Evolutionary conservation across 306 rosid species (phyloP).

Genomic region (Glycine latifolia): DNA sequence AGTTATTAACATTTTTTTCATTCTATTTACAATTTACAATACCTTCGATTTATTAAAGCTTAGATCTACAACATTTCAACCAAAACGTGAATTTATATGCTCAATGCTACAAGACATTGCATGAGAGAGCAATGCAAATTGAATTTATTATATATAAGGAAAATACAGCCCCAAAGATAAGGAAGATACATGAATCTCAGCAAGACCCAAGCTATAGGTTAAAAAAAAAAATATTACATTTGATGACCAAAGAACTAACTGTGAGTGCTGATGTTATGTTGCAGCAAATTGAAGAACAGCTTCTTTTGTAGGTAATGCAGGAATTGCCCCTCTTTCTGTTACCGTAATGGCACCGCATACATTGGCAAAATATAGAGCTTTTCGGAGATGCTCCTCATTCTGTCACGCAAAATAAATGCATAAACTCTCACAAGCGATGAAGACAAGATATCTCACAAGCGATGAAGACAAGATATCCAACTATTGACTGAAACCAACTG

Average conservation of each 20-base stretch:
- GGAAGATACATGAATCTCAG: constrained; percentile 27
- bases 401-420: constrained; percentile 41
- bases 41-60: constrained; percentile 19
- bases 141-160: constrained; percentile 33
- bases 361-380: constrained; percentile 79
- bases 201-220: constrained; percentile 38
- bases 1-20: too few species aligned
- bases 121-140: constrained; percentile 39
- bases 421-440: background rate
- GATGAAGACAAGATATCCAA: background rate
- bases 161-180: constrained; percentile 20
- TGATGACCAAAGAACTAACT: constrained; percentile 30
- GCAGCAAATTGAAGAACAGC: constrained; percentile 59
- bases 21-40: too few species aligned
- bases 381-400: constrained; percentile 68
- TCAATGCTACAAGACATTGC: constrained; percentile 39
- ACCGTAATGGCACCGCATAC: constrained; percentile 85
- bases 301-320: constrained; percentile 80
- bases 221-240: constrained; percentile 46
- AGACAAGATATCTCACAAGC: background rate
- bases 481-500: background rate
- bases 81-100: background rate
- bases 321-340: constrained; percentile 86
- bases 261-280: constrained; percentile 13
- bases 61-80: constrained; percentile 7